Percentiles rank a stretch among this genome's conserved stretches.
These are phyloP conservation scores for Colletotrichum tanaceti DNA, from an alignment of 2,329 filamentous ascomycete species.

Conservation along the genomic window DNA sequence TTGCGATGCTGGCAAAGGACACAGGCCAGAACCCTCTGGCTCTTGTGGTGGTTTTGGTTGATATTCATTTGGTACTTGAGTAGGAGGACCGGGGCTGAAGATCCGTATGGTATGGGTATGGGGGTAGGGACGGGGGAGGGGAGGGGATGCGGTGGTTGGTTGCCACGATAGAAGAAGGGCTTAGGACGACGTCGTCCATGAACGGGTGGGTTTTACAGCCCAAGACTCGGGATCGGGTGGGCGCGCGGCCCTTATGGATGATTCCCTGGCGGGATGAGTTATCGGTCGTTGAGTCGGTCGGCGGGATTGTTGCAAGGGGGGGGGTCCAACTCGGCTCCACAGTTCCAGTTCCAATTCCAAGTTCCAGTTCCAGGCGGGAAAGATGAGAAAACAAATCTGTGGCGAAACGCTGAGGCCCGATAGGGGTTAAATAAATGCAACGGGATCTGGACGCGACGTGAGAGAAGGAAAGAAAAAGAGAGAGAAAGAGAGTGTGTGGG, in stretches of 20 bases:
- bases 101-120: slow-evolving; percentile 19
- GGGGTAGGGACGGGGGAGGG: neutral
- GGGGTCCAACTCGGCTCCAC: slow-evolving; percentile 3
- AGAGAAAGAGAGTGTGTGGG: no score
- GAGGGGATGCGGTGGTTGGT: neutral
- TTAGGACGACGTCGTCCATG: slow-evolving; percentile 33
- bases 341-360: neutral
- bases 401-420: slow-evolving; percentile 17
- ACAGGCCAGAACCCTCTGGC: slow-evolving; percentile 63
- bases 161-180: slow-evolving; percentile 17
- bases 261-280: slow-evolving; percentile 19
- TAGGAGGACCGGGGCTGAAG: slow-evolving; percentile 31
- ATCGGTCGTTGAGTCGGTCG: neutral
- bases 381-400: slow-evolving; percentile 3
- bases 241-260: slow-evolving; percentile 38
- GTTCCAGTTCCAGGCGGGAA: neutral
- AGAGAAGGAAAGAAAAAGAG: neutral
- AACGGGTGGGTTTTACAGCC: slow-evolving; percentile 21
- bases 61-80: slow-evolving; percentile 37
- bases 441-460: slow-evolving; percentile 23
- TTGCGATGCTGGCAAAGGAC: slow-evolving; percentile 71
- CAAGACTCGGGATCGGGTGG: slow-evolving; percentile 26
- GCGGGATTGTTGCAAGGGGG: slow-evolving; percentile 16
- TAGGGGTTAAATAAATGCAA: slow-evolving; percentile 28
- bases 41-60: slow-evolving; percentile 48